Base-by-base conservation (phyloP, 805 yeast genomes). In the Blastobotrys chiropterorum region DNA sequence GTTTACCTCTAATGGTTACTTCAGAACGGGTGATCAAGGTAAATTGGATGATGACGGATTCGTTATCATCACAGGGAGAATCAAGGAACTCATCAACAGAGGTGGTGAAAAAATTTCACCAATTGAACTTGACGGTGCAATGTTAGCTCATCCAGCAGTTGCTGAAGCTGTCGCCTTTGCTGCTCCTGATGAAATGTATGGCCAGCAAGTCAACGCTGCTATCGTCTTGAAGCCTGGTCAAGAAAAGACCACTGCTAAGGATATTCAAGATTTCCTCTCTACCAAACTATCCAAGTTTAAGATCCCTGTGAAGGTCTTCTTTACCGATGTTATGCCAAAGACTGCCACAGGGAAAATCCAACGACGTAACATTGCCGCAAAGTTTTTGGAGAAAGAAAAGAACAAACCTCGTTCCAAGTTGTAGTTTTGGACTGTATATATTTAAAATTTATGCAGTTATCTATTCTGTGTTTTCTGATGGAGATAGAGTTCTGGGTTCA, bases 1-100 rank as follows among this genome's bases (percentile, higher is more conserved):
- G 34, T 84, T 82, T 68, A 81, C 89, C 11, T 57, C 68, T 48
- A 71, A 74, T 20, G 81, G 81, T 34, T 84, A 74, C 66, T 85
- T 85, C 78, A 76, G 87, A 56, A 85, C 94, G 3, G 94, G 94
- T 46, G 94, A 85, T 63, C 86, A 85, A 63, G 90, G 90, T 1
- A 75, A 68, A 57, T 64, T 79, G 48, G 86, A 83, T 61, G 59
- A 65, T 3, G 84, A 83, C 48, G 82, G 83, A 0, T 79, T 80
- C 62, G 67, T 84, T 30, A 72, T 74, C 11, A 71, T 84, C 56
- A 83, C 87, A 22, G 90, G 90, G 34, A 74, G 90, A 55, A 74
- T 85, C 58, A 84, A 85, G 66, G 90, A 84, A 66, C 71, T 85
- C 59, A 85, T 84, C 61, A 84, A 83, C 64, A 77, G 89, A 48